These are phyloP conservation scores for Fonsecaea monophora DNA, from an alignment of 2,329 filamentous ascomycete genomes.

Conservation along the genomic window DNA sequence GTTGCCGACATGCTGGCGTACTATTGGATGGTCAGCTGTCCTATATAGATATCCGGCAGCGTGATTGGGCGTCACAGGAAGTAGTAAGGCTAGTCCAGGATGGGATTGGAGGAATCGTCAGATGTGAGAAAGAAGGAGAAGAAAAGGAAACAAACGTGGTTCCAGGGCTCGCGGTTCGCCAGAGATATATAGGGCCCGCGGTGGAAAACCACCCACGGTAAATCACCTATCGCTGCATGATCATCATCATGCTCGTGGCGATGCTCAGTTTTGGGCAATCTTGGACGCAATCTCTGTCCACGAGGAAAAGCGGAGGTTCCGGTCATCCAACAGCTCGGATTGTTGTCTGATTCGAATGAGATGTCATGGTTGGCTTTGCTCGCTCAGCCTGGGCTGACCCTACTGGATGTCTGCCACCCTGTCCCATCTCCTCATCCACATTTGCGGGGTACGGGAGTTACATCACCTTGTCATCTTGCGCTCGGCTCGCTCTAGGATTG, in stretches of 20 bases:
- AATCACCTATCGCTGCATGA: background rate
- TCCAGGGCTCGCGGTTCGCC: background rate
- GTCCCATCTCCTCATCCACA: slow-evolving; percentile 17
- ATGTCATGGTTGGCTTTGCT: background rate
- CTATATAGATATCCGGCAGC: background rate
- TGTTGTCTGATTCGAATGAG: background rate
- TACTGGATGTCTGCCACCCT: background rate
- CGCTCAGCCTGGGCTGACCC: slow-evolving; percentile 4
- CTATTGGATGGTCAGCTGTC: background rate
- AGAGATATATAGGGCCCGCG: background rate
- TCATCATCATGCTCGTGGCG: slow-evolving; percentile 1
- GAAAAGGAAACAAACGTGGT: slow-evolving; percentile 5
- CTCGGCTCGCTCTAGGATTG: slow-evolving; percentile 5
- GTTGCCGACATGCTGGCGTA: slow-evolving; percentile 29
- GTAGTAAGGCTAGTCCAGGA: slow-evolving; percentile 4
- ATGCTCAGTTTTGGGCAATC: slow-evolving; percentile 9
- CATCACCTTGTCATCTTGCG: slow-evolving; percentile 18
- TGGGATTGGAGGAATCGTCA: slow-evolving; percentile 5
- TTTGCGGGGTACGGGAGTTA: slow-evolving; percentile 24
- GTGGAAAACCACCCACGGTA: background rate
- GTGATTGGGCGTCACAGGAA: slow-evolving; percentile 11
- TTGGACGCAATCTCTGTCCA: background rate
- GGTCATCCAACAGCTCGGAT: slow-evolving; percentile 6
- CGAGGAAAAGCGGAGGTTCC: slow-evolving; percentile 3
- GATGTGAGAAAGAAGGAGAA: slow-evolving; percentile 6